A percentile compares a stretch with the other conserved stretches of the same genome.
phyloP scores from a whole-genome alignment of 2,329 filamentous ascomycete genomes.

The Pseudocercospora vitis region DNA sequence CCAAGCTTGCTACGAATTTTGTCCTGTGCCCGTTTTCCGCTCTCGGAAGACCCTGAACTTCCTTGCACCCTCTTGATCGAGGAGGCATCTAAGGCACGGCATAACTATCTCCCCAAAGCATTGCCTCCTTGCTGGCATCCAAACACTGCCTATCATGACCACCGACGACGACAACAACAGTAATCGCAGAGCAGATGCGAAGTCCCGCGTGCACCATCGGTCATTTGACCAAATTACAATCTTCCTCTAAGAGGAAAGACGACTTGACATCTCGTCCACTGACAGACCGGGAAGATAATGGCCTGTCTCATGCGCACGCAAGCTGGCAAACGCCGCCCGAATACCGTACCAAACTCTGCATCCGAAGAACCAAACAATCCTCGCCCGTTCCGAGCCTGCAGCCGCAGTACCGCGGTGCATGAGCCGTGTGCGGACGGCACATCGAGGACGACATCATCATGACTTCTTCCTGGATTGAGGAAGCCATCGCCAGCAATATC shows the following conservation, averaged over 20 bases:
- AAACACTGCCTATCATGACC: too few species aligned
- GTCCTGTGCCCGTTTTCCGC: neutral
- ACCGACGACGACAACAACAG: neutral
- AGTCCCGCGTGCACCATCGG: neutral
- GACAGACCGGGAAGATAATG: neutral
- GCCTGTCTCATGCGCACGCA: neutral
- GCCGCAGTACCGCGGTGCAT: neutral
- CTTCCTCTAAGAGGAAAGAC: neutral
- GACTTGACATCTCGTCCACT: neutral
- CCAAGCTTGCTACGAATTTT: too few species aligned
- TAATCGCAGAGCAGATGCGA: too few species aligned
- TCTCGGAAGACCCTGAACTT: neutral
- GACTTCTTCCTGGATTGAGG: too few species aligned
- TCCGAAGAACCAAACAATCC: neutral
- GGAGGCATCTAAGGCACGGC: neutral
- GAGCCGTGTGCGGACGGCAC: neutral
- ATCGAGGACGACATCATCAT: neutral
- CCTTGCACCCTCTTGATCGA: slow-evolving; percentile 4
- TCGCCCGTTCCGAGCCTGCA: neutral
- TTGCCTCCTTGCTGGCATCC: neutral
- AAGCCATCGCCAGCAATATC: too few species aligned
- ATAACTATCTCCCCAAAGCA: too few species aligned
- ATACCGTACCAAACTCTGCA: neutral
- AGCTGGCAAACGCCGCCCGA: neutral
- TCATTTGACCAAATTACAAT: slow-evolving; percentile 1